Percentiles rank a stretch among this genome's conserved stretches.
phyloP scores from a whole-genome alignment of 1,284 basidiomycete species.

The Pseudozyma thailandica region DNA sequence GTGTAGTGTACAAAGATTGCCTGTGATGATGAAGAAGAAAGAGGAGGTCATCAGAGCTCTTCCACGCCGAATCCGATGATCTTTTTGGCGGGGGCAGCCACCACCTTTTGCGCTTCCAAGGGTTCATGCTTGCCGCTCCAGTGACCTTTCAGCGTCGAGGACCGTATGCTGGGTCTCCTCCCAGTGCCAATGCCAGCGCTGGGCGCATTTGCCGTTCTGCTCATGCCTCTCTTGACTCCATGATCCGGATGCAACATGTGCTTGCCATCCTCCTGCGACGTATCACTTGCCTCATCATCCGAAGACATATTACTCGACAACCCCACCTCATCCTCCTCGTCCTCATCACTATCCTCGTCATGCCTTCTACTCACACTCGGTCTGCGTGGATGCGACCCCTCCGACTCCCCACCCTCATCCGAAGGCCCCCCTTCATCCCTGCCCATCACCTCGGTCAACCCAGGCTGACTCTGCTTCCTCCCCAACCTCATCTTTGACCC shows the following conservation, averaged over 20 bases:
- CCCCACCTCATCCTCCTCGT: slow-evolving; percentile 26
- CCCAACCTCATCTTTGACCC: too few species aligned
- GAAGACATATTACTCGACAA: slow-evolving; percentile 41
- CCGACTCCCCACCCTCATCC: too few species aligned
- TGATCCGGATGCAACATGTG: slow-evolving; percentile 16
- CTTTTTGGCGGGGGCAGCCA: slow-evolving; percentile 22
- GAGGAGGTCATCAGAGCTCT: neutral
- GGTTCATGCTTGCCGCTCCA: slow-evolving; percentile 22
- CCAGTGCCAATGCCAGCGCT: neutral
- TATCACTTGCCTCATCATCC: slow-evolving; percentile 47
- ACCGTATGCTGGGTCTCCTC: slow-evolving; percentile 26
- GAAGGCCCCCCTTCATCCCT: too few species aligned
- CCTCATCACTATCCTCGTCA: slow-evolving; percentile 15
- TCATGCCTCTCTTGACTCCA: neutral
- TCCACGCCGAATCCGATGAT: slow-evolving; percentile 38
- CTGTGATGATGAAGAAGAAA: neutral
- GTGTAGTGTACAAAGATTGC: neutral
- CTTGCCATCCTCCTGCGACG: slow-evolving; percentile 27
- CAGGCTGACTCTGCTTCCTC: too few species aligned
- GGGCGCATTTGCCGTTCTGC: neutral
- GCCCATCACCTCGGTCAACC: too few species aligned
- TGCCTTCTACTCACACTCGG: too few species aligned
- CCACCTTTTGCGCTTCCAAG: slow-evolving; percentile 23
- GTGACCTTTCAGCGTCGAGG: slow-evolving; percentile 38
- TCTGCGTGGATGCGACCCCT: too few species aligned